These are phyloP conservation scores for Cyclocybe cylindracea DNA, from an alignment of 768 basidiomycete genomes.

Conservation along the genomic window DNA sequence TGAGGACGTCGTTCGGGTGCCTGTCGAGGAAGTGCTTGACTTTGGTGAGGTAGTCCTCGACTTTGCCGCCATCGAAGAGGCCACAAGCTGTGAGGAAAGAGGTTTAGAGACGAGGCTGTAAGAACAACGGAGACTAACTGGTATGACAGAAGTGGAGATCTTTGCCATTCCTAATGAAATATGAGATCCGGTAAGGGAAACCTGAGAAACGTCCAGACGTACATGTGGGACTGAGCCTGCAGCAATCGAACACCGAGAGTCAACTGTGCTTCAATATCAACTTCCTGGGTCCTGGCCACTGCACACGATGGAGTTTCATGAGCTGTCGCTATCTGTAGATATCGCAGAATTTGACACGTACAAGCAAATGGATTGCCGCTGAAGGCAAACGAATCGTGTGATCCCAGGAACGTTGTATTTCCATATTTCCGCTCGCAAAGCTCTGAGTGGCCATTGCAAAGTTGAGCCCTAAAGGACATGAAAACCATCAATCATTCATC, in stretches of 20 bases:
- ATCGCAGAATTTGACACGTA: conserved; percentile 21
- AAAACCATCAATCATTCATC: not conserved
- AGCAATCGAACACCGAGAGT: conserved; percentile 48
- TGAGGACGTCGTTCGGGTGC: conserved; percentile 66
- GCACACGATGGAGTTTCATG: not conserved
- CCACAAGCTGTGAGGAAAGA: conserved; percentile 7
- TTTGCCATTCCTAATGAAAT: conserved; percentile 25
- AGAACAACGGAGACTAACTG: conserved; percentile 36
- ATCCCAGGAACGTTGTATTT: conserved; percentile 46
- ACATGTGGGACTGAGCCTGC: conserved; percentile 56
- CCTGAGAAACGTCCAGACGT: conserved; percentile 2
- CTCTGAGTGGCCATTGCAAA: conserved; percentile 67
- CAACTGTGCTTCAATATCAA: conserved; percentile 47
- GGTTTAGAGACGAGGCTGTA: not conserved
- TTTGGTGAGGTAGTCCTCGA: conserved; percentile 44
- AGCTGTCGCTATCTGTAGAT: not conserved
- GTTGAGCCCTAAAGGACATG: conserved; percentile 32
- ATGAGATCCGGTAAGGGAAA: not conserved
- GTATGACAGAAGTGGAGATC: conserved; percentile 69
- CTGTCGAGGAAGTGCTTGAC: conserved; percentile 56
- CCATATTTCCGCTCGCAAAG: conserved; percentile 59
- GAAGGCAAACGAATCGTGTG: conserved; percentile 58
- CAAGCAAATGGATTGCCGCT: conserved; percentile 48
- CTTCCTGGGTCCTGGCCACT: conserved; percentile 51
- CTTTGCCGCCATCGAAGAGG: conserved; percentile 56